Conservation (phyloP, 352 stramenopile species). For the Phytophthora syringae region DNA sequence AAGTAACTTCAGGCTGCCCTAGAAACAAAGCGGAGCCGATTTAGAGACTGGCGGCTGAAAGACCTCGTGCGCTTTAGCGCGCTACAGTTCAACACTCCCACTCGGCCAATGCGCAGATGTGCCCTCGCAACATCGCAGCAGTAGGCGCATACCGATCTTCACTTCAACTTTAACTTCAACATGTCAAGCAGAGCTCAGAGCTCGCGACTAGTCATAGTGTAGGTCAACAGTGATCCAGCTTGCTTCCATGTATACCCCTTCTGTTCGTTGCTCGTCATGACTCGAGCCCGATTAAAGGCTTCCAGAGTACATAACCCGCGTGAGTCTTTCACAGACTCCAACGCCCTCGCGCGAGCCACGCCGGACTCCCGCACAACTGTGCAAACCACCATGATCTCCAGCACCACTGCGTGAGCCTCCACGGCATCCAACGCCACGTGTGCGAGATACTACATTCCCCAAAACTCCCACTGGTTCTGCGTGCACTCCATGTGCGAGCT, state of each 20-base stretch:
- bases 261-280: background rate
- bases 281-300: background rate
- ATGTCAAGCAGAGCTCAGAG: background rate
- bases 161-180: background rate
- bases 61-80: no score
- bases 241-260: background rate
- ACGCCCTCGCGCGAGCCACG: background rate
- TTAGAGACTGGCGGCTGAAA: no score
- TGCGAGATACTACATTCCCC: no score
- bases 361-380: background rate
- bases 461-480: slow-evolving; percentile 3
- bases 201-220: background rate
- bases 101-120: background rate
- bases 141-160: background rate
- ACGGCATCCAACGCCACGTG: background rate
- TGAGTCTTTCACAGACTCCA: no score
- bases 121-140: background rate
- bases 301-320: background rate
- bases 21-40: no score
- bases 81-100: background rate
- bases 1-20: no score
- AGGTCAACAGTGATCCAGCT: background rate
- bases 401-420: background rate
- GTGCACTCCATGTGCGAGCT: background rate
- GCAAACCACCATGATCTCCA: background rate